Conservation (phyloP, 352 stramenopile genomes). For the Halophytophthora batemanensis region DNA sequence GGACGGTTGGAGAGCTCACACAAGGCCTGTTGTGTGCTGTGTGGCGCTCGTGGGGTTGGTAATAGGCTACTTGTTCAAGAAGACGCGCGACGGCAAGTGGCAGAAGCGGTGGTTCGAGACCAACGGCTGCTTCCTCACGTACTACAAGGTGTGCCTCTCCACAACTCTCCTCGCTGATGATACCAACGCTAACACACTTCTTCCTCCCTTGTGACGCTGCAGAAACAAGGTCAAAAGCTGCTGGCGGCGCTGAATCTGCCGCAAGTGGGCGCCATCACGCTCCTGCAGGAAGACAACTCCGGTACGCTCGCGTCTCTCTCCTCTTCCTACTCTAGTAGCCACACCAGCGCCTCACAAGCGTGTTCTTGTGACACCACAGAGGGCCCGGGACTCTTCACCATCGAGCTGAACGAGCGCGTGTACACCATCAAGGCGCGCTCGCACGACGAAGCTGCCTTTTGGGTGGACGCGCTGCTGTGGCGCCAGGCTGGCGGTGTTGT, state of each 20-base stretch:
- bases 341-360: neutral
- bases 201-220: neutral
- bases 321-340: too few relatives aligned
- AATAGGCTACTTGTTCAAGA: slow-evolving; percentile 92
- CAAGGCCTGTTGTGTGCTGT: slow-evolving; percentile 2
- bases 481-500: slow-evolving; percentile 76
- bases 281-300: slow-evolving; percentile 67
- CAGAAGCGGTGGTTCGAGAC: slow-evolving; percentile 99
- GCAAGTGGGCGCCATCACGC: slow-evolving; percentile 85
- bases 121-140: slow-evolving; percentile 97
- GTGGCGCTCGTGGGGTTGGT: neutral
- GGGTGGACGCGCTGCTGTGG: slow-evolving; percentile 86
- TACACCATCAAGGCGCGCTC: slow-evolving; percentile 90
- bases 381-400: slow-evolving; percentile 84
- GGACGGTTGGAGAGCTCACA: neutral
- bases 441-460: slow-evolving; percentile 83
- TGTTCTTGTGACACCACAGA: slow-evolving; percentile 29
- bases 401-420: slow-evolving; percentile 87
- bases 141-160: slow-evolving; percentile 92
- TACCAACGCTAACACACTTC: neutral
- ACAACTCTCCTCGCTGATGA: slow-evolving; percentile 3
- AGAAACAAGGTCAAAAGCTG: slow-evolving; percentile 94
- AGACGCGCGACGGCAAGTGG: slow-evolving; percentile 93
- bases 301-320: slow-evolving; percentile 42
- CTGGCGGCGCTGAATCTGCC: slow-evolving; percentile 91